Evolutionary conservation across 371 early-diverging fungal genomes (phyloP), one percentile per base, ranked within the genome.

Genomic region (Batrachochytrium dendrobatidis): DNA sequence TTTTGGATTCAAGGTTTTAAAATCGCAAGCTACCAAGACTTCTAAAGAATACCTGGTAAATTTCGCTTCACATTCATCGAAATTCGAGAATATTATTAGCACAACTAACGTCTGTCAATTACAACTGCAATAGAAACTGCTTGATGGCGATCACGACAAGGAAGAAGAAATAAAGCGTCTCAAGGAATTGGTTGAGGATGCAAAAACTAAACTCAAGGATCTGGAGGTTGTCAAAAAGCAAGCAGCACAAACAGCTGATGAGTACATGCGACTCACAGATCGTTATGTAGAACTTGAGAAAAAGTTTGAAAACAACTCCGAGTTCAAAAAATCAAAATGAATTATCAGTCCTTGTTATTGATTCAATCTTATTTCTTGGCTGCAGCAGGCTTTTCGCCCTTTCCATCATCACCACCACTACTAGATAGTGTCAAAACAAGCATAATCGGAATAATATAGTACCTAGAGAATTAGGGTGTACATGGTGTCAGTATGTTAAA

Each of bases 191-290:
- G 58, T 84, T 24, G 69, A 76, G 58, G 68, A 78, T 34, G 62
- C 68, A 7, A 58, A 61, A 24, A 22, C 35, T 1, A 34, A 31
- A 5, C 28, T 49, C 10, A 24, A 35, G 28, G 88, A 91, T 43
- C 71, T 83, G 58, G 88, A 86, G 39, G 82, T 78, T 15, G 69
- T 92, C 58, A 88, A 88, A 73, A 85, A 86, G 64, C 89, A 91
- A 67, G 85, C 84, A 1, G 74, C 73, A 55, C 81, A 85, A 53
- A 83, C 83, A 62, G 64, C 83, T 34, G 69, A 72, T 4, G 90
- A 90, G 67, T 92, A 89, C 67, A 74, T 85, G 73, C 82, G 84
- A 50, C 66, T 92, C 57, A 79, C 87, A 10, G 89, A 89, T 56
- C 75, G 81, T 54, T 82, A 80, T 58, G 83, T 76, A 58, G 73